Base-by-base conservation (phyloP, 352 stramenopile genomes). In the Globisporangium acanthophoron region DNA sequence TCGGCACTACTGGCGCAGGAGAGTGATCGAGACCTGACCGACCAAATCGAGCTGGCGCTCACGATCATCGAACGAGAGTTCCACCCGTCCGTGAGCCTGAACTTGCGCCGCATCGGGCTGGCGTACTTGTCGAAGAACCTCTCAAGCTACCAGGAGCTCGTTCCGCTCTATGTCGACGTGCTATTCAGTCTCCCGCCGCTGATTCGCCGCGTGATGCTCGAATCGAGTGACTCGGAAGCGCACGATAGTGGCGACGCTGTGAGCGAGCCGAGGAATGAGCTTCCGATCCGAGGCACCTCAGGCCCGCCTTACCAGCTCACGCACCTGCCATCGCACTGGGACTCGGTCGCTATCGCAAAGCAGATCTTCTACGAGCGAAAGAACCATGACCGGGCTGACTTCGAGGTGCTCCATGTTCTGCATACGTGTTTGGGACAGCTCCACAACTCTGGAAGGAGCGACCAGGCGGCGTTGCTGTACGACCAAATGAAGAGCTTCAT, bases 21-120 rank as follows among this genome's bases (percentile, higher is more conserved):
- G 18, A 60, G 37, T 1, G 52, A 61, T 12, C 51, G 55, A 7
- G 79, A 91, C 46, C 70, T 72, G 51, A 89, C 76, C 9, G 78
- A 89, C 29, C 74, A 88, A 51, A 83, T 93, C 31, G 84, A 91
- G 54, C 54, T 83, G 21, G 78, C 73, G 52, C 64, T 93, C 31
- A 81, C 78, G 1, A 77, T 91, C 35, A 70, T 93, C 52, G 76
- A 92, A 60, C 76, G 70, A n/a, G 78, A 91, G 54, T 91, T 94
- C 50, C 71, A 87, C 41, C 78, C 78, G 0, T 55, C 59, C 20
- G 65, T 64, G 15, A 73, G 61, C 64, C 54, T 88, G 37, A 89
- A 87, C 52, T 53, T 92, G 29, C 76, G 81, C 3, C 84, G 78
- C 16, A 58, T 91, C 13, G 81, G 81, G 0, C 63, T 92, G 16